Conservation (phyloP, 208 protist genomes). For the Leishmania tropica region DNA sequence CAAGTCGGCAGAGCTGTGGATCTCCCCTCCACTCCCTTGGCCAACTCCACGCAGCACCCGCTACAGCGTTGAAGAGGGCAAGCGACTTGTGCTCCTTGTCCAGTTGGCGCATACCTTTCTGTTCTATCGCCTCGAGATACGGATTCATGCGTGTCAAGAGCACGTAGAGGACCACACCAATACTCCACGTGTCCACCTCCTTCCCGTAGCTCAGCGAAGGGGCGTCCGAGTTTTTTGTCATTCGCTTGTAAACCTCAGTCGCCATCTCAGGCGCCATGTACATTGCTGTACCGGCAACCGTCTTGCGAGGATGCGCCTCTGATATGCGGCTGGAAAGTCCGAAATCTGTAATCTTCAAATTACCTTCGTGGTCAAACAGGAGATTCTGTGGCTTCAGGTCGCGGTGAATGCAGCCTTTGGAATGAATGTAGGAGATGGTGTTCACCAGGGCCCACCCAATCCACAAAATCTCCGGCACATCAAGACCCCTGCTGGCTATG, state of each 20-base stretch:
- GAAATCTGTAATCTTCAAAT: conserved; percentile 94
- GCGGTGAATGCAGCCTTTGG: conserved; percentile 87
- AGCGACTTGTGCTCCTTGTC: conserved; percentile 78
- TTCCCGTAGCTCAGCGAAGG: conserved; percentile 78
- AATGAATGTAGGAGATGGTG: conserved; percentile 87
- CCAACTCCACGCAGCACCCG: conserved; percentile 79
- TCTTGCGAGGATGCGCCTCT: conserved; percentile 81
- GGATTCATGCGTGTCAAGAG: conserved; percentile 88
- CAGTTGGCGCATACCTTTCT: conserved; percentile 44
- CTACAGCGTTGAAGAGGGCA: conserved; percentile 76
- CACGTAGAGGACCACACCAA: conserved; percentile 89
- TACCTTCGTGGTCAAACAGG: conserved; percentile 88
- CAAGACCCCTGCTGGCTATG: conserved; percentile 59
- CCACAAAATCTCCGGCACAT: conserved; percentile 82
- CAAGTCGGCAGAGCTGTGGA: conserved; percentile 56
- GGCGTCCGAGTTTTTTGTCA: conserved; percentile 57
- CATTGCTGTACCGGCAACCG: conserved; percentile 88
- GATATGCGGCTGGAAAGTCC: conserved; percentile 84
- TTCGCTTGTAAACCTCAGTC: conserved; percentile 80
- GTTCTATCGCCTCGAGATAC: conserved; percentile 78
- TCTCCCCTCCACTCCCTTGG: conserved; percentile 67
- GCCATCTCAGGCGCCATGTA: conserved; percentile 93
- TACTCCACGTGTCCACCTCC: conserved; percentile 91
- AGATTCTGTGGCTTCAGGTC: conserved; percentile 93
- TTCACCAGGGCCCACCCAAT: conserved; percentile 83